phyloP scores from a whole-genome alignment of 768 basidiomycete species.

The Strobilomyces dryophilus region DNA sequence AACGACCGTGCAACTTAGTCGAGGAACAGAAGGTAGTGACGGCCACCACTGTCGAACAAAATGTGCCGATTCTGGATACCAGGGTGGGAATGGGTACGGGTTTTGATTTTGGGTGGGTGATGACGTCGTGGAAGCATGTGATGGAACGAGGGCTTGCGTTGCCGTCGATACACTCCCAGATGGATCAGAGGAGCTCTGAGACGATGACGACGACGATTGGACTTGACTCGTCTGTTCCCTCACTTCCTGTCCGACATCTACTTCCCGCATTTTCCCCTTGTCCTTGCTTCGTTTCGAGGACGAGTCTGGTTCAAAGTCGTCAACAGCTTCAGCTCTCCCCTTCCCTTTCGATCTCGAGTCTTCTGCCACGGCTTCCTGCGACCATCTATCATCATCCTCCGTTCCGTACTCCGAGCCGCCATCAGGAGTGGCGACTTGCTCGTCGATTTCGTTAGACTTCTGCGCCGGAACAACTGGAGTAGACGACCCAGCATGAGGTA shows the following conservation, averaged over 20 bases:
- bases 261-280: slow-evolving; percentile 24
- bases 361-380: slow-evolving; percentile 16
- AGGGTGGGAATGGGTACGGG: slow-evolving; percentile 62
- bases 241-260: slow-evolving; percentile 8
- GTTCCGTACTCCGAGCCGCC: slow-evolving; percentile 9
- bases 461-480: background rate
- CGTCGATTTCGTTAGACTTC: background rate
- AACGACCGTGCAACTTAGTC: slow-evolving; percentile 69
- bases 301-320: slow-evolving; percentile 7
- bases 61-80: slow-evolving; percentile 72
- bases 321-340: slow-evolving; percentile 17
- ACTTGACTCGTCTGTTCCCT: slow-evolving; percentile 7
- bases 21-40: slow-evolving; percentile 55
- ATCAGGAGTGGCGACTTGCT: background rate
- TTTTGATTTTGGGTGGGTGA: slow-evolving; percentile 48
- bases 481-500: slow-evolving; percentile 1
- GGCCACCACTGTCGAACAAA: slow-evolving; percentile 85
- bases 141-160: background rate
- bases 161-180: slow-evolving; percentile 7
- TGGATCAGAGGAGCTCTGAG: slow-evolving; percentile 8
- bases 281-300: slow-evolving; percentile 9
- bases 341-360: slow-evolving; percentile 24
- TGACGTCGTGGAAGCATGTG: background rate
- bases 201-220: slow-evolving; percentile 8
- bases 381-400: slow-evolving; percentile 23